These are phyloP conservation scores for Fomitopsis schrenkii DNA, from an alignment of 1,284 basidiomycete species.

Conservation along the genomic window DNA sequence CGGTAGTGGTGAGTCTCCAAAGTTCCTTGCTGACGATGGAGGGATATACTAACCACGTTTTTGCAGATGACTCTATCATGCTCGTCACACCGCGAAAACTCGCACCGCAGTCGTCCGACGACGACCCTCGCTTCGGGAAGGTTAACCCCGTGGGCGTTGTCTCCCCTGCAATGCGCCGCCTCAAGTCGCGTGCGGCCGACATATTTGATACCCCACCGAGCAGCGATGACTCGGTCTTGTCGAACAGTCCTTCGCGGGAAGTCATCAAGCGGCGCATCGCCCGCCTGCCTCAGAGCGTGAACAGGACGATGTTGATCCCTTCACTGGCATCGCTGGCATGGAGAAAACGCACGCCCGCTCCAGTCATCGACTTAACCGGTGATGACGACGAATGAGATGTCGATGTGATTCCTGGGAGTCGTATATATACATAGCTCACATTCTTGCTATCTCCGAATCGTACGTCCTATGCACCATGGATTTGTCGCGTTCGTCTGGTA, in stretches of 20 bases:
- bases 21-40: neutral
- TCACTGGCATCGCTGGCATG: neutral
- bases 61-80: conserved; percentile 43
- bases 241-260: conserved; percentile 41
- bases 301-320: conserved; percentile 3
- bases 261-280: conserved; percentile 20
- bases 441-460: no score
- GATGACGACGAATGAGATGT: neutral
- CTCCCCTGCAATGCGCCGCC: conserved; percentile 49
- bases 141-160: conserved; percentile 65
- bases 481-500: neutral
- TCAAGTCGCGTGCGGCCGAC: conserved; percentile 29
- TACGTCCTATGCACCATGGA: no score
- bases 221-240: conserved; percentile 39
- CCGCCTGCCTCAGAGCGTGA: conserved; percentile 7
- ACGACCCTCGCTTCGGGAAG: conserved; percentile 56
- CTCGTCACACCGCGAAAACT: conserved; percentile 16
- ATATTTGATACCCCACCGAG: conserved; percentile 29
- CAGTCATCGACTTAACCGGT: conserved; percentile 9
- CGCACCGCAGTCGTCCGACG: conserved; percentile 42
- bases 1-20: conserved; percentile 39
- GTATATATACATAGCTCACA: no score
- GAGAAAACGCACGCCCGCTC: neutral
- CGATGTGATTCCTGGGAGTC: no score
- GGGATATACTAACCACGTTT: neutral